phyloP scores from a whole-genome alignment of 768 basidiomycete genomes.

The Podaxis sp. region DNA sequence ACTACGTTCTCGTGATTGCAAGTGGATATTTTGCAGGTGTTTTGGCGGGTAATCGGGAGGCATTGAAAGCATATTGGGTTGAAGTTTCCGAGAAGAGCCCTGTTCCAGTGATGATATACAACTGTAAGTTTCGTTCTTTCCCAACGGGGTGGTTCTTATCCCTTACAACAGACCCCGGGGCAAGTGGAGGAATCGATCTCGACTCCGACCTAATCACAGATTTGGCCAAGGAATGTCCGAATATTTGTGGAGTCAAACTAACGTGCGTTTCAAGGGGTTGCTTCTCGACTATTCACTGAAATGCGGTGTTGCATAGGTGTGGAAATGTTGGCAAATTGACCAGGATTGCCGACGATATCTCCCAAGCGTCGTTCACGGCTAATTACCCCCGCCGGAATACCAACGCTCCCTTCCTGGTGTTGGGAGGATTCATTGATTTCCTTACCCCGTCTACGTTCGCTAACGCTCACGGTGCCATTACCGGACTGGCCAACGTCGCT shows the following conservation, averaged over 20 bases:
- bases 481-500: constrained; percentile 82
- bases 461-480: constrained; percentile 86
- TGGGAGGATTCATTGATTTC: constrained; percentile 87
- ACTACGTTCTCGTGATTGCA: constrained; percentile 81
- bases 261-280: constrained; percentile 51
- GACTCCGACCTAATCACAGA: constrained; percentile 86
- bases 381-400: constrained; percentile 66
- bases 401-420: constrained; percentile 72
- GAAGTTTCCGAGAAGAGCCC: constrained; percentile 80
- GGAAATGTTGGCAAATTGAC: constrained; percentile 92
- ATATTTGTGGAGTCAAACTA: constrained; percentile 84
- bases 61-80: constrained; percentile 75
- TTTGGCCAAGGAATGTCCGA: constrained; percentile 72
- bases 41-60: constrained; percentile 55
- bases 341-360: constrained; percentile 70
- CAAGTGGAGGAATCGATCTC: constrained; percentile 86
- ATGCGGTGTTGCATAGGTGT: constrained; percentile 47
- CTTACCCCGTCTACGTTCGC: constrained; percentile 69
- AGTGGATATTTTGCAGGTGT: constrained; percentile 87
- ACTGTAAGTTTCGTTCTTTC: constrained; percentile 52
- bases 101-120: constrained; percentile 87
- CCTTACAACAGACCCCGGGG: constrained; percentile 66
- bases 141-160: constrained; percentile 14
- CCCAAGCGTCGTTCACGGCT: constrained; percentile 51
- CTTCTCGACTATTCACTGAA: constrained; percentile 7